Evolutionary conservation across 495 filamentous ascomycete genomes (phyloP).

Genomic region (Astrothelium macrocarpum): DNA sequence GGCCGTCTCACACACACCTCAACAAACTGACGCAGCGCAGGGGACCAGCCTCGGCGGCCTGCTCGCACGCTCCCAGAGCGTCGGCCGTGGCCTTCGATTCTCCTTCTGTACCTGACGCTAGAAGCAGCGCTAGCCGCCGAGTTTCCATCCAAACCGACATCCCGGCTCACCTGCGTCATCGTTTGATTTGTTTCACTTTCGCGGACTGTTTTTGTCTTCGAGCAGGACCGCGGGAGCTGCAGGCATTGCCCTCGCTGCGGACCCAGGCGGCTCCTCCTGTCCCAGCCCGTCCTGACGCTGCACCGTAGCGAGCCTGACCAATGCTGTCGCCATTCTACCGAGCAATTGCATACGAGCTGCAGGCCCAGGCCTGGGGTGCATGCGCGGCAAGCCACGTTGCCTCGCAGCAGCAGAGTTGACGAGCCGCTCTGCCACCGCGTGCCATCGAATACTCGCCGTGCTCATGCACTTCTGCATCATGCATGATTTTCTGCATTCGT

Average conservation of each 20-base stretch:
- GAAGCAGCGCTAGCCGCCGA: conserved; percentile 4
- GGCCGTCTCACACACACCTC: background rate
- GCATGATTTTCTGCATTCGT: background rate
- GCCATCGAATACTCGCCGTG: background rate
- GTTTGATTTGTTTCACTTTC: background rate
- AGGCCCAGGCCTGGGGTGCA: background rate
- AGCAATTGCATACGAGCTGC: background rate
- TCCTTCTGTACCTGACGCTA: conserved; percentile 5
- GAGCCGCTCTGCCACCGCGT: background rate
- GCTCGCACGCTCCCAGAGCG: background rate
- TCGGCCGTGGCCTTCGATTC: background rate
- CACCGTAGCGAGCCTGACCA: background rate
- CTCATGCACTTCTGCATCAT: conserved; percentile 1
- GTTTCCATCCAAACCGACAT: background rate
- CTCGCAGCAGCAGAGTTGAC: background rate
- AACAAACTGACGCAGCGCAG: background rate
- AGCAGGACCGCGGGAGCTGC: background rate
- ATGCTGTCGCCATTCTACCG: background rate
- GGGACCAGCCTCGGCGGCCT: too few relatives aligned
- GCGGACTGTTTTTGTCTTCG: background rate
- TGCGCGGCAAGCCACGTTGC: conserved; percentile 3
- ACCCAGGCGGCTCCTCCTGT: background rate
- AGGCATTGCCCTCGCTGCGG: background rate
- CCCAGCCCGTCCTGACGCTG: background rate
- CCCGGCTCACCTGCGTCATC: conserved; percentile 2